These are phyloP conservation scores for Lipomyces lipofer DNA, from an alignment of 805 yeast species.

Conservation along the genomic window DNA sequence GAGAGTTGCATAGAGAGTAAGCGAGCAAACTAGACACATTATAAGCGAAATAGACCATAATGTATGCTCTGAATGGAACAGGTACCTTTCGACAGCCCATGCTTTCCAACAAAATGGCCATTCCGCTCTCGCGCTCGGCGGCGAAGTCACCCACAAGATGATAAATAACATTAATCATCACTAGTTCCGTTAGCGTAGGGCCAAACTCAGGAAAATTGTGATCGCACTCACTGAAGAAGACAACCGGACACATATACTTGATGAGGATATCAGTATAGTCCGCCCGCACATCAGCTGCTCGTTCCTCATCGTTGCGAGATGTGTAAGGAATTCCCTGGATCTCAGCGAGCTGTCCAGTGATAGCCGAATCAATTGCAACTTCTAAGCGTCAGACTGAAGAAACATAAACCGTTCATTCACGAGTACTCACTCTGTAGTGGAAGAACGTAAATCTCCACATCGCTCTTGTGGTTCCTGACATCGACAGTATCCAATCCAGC, in stretches of 20 bases:
- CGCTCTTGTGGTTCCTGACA: constrained; percentile 32
- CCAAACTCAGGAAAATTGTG: background rate
- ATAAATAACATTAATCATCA: constrained; percentile 40
- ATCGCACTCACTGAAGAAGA: constrained; percentile 30
- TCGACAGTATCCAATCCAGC: constrained; percentile 35
- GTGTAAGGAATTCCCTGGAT: constrained; percentile 34
- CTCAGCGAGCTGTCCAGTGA: background rate
- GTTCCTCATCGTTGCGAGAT: constrained; percentile 32
- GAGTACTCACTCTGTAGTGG: constrained; percentile 36
- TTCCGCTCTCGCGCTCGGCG: constrained; percentile 38
- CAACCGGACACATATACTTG: constrained; percentile 38
- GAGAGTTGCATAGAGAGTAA: constrained; percentile 33
- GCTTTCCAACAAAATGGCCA: constrained; percentile 34
- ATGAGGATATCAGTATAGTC: constrained; percentile 32
- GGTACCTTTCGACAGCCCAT: constrained; percentile 36
- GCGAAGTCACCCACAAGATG: constrained; percentile 39
- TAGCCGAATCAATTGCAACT: constrained; percentile 36
- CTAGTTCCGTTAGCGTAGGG: background rate
- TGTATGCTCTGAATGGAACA: background rate
- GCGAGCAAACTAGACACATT: constrained; percentile 18
- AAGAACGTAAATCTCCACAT: constrained; percentile 34
- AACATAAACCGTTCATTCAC: background rate
- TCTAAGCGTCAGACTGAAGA: background rate
- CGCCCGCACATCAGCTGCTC: constrained; percentile 26
- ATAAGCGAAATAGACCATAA: background rate